Conservation (phyloP, 164 flowering plant genomes). For the Sedum album region DNA sequence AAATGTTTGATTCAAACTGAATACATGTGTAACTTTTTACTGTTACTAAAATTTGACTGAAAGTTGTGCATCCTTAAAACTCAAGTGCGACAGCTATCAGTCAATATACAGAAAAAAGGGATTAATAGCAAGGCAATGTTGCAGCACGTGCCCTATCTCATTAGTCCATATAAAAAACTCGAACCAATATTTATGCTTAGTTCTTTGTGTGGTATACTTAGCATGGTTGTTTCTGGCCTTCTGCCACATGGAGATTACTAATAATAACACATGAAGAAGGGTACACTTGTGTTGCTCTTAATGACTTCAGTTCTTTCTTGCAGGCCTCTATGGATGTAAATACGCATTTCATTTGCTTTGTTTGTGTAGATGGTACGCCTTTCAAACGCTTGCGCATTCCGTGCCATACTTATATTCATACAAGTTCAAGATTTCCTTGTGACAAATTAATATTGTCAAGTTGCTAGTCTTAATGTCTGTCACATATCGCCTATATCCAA, state of each 20-base stretch:
- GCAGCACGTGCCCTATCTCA: neutral
- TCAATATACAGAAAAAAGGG: neutral
- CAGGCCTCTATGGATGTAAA: conserved; percentile 75
- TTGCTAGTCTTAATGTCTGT: neutral
- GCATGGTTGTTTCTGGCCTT: neutral
- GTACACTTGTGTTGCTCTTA: neutral
- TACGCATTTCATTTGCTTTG: conserved; percentile 85
- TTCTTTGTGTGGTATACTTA: neutral
- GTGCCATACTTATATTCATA: neutral
- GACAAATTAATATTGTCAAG: neutral
- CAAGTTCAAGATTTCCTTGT: neutral
- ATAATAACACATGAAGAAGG: neutral
- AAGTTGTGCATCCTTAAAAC: too few relatives aligned
- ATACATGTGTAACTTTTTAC: neutral
- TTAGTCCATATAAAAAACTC: neutral
- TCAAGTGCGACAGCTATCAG: too few relatives aligned
- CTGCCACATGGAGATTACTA: neutral
- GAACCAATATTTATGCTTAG: neutral
- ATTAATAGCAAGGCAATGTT: neutral
- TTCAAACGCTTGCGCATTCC: neutral
- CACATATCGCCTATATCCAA: neutral
- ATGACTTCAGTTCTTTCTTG: conserved; percentile 9
- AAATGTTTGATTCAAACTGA: neutral
- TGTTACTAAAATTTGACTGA: neutral
- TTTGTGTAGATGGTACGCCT: conserved; percentile 71